Evolutionary conservation across 352 stramenopile genomes (phyloP), one percentile per base, ranked within the genome.

Genomic region (Phytophthora litchii): DNA sequence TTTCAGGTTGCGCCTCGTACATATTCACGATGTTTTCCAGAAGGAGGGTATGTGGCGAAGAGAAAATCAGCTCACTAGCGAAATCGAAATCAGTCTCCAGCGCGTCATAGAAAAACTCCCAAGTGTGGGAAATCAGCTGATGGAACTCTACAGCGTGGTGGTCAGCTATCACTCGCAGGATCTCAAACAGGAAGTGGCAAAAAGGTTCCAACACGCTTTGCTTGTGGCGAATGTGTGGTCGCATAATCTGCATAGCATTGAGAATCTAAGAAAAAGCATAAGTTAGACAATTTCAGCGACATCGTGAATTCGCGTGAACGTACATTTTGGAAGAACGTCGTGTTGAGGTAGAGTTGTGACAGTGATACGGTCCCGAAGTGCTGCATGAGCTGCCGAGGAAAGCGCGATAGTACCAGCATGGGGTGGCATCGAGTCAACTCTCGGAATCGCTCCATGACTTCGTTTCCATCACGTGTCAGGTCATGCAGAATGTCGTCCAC

Each of bases 121-220:
- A 76, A 0, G 72, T 58, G 21, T 79, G 69, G 5, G 73, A 60
- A 0, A 90, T 68, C 6, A 92, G 69, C 41, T 74, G 69, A n/a
- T 81, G 70, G 42, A 92, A 92, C 50, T 91, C 83, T 11, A 67
- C 72, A 16, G 83, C 74, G 16, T 89, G 80, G 60, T 91, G 80
- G 13, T 73, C 70, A 4, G 67, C 72, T 37, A 92, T 86, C 1
- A 86, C 72, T 7, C 79, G 67, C 11, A 92, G 52, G n/a, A 91
- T 70, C 20, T 91, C 76, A 58, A 92, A 86, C 16, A 90, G 29
- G 46, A 89, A 87, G 16, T 74, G 64, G 35, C 78, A 78, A 23
- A 84, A 72, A 1, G 61, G 57, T 4, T 65, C 48, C 32, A 83
- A 58, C 3, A 75, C 49, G 10, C 35, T 68, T 29, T 53, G 62